These are phyloP conservation scores for Cutaneotrichosporon curvatum DNA, from an alignment of 1,284 basidiomycete genomes.

Conservation along the genomic window DNA sequence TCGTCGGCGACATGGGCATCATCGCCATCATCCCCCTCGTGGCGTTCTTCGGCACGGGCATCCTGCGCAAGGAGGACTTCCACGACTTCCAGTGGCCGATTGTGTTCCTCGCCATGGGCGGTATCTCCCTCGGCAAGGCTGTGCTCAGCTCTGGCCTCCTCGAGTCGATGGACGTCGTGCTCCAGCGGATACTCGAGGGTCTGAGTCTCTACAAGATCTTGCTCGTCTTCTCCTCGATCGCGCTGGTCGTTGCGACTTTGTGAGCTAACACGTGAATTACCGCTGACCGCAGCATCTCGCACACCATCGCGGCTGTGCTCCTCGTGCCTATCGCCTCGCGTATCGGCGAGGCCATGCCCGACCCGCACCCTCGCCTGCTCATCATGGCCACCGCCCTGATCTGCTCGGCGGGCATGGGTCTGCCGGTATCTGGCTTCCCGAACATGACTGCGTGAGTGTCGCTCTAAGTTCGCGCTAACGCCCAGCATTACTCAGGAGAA, in stretches of 20 bases:
- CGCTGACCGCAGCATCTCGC: slow-evolving; percentile 58
- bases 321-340: slow-evolving; percentile 92
- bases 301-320: slow-evolving; percentile 92
- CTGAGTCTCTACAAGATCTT: slow-evolving; percentile 74
- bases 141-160: slow-evolving; percentile 85
- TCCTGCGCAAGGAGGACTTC: slow-evolving; percentile 94
- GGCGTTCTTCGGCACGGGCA: slow-evolving; percentile 89
- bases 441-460: slow-evolving; percentile 82
- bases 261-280: slow-evolving; percentile 20
- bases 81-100: slow-evolving; percentile 92
- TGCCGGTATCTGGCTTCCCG: slow-evolving; percentile 96
- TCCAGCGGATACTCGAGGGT: slow-evolving; percentile 64
- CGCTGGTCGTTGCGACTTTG: slow-evolving; percentile 63
- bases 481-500: slow-evolving; percentile 85
- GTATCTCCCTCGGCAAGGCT: slow-evolving; percentile 91
- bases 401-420: slow-evolving; percentile 94
- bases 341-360: slow-evolving; percentile 70
- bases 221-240: slow-evolving; percentile 70
- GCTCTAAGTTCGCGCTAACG: slow-evolving; percentile 16
- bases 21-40: slow-evolving; percentile 91
- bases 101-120: slow-evolving; percentile 94
- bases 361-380: slow-evolving; percentile 64
- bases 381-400: slow-evolving; percentile 86
- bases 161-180: slow-evolving; percentile 63
- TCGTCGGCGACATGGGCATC: slow-evolving; percentile 93